These are phyloP conservation scores for Tephrocybe sp. DNA, from an alignment of 768 basidiomycete genomes.

Conservation along the genomic window DNA sequence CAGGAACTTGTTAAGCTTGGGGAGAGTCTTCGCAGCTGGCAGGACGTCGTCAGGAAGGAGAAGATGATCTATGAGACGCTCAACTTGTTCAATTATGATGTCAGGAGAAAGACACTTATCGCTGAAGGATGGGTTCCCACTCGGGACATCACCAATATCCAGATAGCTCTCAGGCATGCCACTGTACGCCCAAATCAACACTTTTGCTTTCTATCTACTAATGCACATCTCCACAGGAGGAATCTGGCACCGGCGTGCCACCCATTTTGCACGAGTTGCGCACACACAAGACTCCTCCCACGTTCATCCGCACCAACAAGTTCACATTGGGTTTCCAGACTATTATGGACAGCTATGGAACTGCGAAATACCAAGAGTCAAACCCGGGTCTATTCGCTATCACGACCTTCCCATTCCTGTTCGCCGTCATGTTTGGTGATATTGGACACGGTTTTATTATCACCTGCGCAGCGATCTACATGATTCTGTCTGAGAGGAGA, in stretches of 20 bases:
- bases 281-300: conserved; percentile 91
- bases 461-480: conserved; percentile 68
- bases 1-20: conserved; percentile 81
- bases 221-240: conserved; percentile 48
- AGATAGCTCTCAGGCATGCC: conserved; percentile 83
- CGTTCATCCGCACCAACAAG: conserved; percentile 91
- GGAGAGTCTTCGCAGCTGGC: conserved; percentile 84
- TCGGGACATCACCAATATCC: conserved; percentile 82
- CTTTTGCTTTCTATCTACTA: conserved; percentile 21
- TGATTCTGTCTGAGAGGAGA: conserved; percentile 86
- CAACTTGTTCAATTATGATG: conserved; percentile 94
- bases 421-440: conserved; percentile 99
- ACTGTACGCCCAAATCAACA: conserved; percentile 49
- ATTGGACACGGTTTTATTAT: conserved; percentile 93
- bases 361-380: conserved; percentile 92
- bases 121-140: conserved; percentile 99
- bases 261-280: conserved; percentile 89
- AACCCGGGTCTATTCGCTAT: conserved; percentile 94
- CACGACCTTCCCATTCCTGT: conserved; percentile 95
- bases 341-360: conserved; percentile 97
- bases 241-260: conserved; percentile 87
- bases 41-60: conserved; percentile 92
- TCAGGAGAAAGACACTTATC: conserved; percentile 88
- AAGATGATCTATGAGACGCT: conserved; percentile 95
- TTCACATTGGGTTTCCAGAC: conserved; percentile 97